These are phyloP conservation scores for Nannochloris sp. DNA, from an alignment of 139 green algal species.

Conservation along the genomic window DNA sequence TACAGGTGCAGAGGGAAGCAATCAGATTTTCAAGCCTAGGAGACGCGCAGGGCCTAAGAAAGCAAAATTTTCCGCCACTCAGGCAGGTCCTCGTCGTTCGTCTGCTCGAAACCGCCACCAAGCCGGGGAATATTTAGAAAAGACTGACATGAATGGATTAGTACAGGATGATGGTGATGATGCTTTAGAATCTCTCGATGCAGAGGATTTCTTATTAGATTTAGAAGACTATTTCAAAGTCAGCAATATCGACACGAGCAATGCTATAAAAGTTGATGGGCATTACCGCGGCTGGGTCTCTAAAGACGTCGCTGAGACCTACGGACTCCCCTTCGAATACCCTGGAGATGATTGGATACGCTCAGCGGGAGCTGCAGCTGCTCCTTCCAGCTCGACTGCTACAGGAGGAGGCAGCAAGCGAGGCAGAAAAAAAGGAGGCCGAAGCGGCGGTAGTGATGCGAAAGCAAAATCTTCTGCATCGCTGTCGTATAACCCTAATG, in stretches of 20 bases:
- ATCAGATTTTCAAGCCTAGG: not conserved
- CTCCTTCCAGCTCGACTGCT: not conserved
- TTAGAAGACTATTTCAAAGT: slow-evolving; percentile 39
- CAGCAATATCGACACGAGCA: slow-evolving; percentile 14
- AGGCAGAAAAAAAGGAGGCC: slow-evolving; percentile 4
- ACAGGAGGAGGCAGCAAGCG: slow-evolving; percentile 31
- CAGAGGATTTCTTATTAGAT: slow-evolving; percentile 15
- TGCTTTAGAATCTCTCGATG: slow-evolving; percentile 9
- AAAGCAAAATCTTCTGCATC: slow-evolving; percentile 39
- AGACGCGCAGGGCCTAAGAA: not conserved
- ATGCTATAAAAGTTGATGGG: slow-evolving; percentile 18
- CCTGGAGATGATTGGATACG: no score
- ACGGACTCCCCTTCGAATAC: no score
- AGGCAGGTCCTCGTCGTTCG: not conserved
- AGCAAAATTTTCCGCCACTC: not conserved
- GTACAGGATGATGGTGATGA: not conserved
- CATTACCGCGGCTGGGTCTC: slow-evolving; percentile 26
- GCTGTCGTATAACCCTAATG: slow-evolving; percentile 69
- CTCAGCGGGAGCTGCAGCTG: not conserved
- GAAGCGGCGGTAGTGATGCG: slow-evolving; percentile 47
- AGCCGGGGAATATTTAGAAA: not conserved
- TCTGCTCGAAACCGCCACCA: not conserved
- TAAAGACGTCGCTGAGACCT: slow-evolving; percentile 7
- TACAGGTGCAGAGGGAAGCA: not conserved
- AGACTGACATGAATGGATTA: not conserved